Conservation (phyloP, 192 early-diverging fungal genomes). For the Diversispora eburnea region DNA sequence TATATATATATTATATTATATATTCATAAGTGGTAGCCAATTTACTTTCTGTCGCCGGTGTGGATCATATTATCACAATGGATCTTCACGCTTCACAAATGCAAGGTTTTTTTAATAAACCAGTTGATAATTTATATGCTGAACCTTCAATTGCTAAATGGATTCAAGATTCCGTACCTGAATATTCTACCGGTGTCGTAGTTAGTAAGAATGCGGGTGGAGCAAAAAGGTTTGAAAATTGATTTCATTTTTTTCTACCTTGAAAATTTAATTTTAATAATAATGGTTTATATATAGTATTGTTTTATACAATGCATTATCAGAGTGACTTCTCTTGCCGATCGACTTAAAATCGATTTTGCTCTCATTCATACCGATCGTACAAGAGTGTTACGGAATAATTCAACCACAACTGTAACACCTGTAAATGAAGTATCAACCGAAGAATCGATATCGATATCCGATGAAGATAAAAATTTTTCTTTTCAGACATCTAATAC, state of each 20-base stretch:
- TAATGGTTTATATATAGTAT: neutral
- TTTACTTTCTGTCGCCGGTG: constrained; percentile 91
- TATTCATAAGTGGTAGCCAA: constrained; percentile 74
- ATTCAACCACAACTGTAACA: constrained; percentile 32
- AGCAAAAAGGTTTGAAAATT: constrained; percentile 73
- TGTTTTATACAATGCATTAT: neutral
- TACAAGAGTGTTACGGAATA: constrained; percentile 40
- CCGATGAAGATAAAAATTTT: too few relatives aligned
- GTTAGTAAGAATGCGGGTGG: constrained; percentile 96
- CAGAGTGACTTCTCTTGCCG: constrained; percentile 92
- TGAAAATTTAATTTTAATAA: neutral
- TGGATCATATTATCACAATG: constrained; percentile 98
- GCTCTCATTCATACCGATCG: constrained; percentile 93
- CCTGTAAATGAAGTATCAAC: constrained; percentile 28
- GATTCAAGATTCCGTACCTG: constrained; percentile 72
- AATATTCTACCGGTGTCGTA: constrained; percentile 71
- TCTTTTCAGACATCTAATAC: neutral
- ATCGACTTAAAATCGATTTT: constrained; percentile 89
- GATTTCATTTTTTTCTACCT: constrained; percentile 18
- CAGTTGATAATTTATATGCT: constrained; percentile 91
- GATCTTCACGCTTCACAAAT: constrained; percentile 93
- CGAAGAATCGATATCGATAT: neutral
- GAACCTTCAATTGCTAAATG: constrained; percentile 88
- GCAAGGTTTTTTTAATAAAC: constrained; percentile 94
- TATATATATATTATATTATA: neutral